Percentiles rank a stretch among this genome's conserved stretches.
phyloP scores from a whole-genome alignment of 345 rosid genomes.

The Cardamine chenopodiifolia region DNA sequence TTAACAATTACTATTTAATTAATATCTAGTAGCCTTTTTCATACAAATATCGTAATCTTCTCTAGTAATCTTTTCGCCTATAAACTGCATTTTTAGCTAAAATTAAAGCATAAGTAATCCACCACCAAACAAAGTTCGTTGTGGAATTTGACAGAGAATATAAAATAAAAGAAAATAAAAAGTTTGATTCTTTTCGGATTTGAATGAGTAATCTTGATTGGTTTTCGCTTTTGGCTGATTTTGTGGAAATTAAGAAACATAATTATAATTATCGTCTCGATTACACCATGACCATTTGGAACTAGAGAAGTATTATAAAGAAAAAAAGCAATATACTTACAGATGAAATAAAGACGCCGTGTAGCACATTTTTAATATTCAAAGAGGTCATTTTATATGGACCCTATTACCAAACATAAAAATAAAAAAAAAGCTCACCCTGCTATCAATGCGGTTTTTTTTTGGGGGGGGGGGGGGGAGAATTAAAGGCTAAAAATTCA shows the following conservation, averaged over 20 bases:
- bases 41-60: conserved; percentile 19
- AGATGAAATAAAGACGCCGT: not conserved
- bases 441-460: too few species aligned
- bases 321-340: not conserved
- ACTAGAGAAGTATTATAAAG: conserved; percentile 2
- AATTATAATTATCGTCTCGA: not conserved
- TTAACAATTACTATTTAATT: conserved; percentile 7
- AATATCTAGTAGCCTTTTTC: conserved; percentile 14
- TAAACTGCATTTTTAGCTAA: conserved; percentile 23
- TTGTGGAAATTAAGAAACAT: not conserved
- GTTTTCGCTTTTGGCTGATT: conserved; percentile 15
- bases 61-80: conserved; percentile 11
- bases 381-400: not conserved
- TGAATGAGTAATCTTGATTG: conserved; percentile 14
- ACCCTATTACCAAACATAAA: not conserved
- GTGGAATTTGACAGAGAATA: conserved; percentile 22
- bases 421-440: too few species aligned
- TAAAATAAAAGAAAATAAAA: not conserved
- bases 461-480: too few species aligned
- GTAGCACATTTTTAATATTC: not conserved
- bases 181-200: conserved; percentile 33
- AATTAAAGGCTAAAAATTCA: too few species aligned
- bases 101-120: conserved; percentile 24
- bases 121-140: conserved; percentile 24
- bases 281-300: conserved; percentile 6